Conservation (phyloP, 228 moss, liverwort and hornwort genomes). For the Sphagnum magellanicum region DNA sequence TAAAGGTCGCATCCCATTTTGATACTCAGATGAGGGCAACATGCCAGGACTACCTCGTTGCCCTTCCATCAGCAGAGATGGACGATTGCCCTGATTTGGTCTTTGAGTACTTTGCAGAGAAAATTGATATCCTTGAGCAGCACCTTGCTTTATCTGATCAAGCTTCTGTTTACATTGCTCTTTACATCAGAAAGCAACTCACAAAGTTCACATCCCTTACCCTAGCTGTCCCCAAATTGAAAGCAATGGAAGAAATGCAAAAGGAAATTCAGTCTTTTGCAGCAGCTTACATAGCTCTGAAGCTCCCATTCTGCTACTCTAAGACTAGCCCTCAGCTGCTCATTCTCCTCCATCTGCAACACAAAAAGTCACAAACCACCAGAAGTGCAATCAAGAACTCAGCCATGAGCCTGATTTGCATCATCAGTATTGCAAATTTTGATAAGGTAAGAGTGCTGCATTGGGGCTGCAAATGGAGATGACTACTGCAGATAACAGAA, state of each 20-base stretch:
- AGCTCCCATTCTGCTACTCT: slow-evolving; percentile 94
- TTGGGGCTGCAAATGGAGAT: neutral
- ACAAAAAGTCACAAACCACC: neutral
- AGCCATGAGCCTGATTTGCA: neutral
- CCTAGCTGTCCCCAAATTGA: neutral
- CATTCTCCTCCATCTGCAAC: slow-evolving; percentile 93
- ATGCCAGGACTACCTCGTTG: slow-evolving; percentile 10
- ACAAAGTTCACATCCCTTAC: neutral
- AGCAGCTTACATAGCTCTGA: slow-evolving; percentile 73
- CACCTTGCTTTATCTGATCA: slow-evolving; percentile 34
- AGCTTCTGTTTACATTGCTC: slow-evolving; percentile 10
- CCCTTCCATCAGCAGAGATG: slow-evolving; percentile 18
- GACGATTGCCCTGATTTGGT: slow-evolving; percentile 10
- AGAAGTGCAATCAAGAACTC: neutral
- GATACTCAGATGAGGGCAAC: slow-evolving; percentile 32
- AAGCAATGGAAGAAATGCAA: neutral
- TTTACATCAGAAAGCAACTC: neutral
- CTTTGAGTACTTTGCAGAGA: slow-evolving; percentile 20
- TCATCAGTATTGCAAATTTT: neutral
- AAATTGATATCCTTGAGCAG: slow-evolving; percentile 14
- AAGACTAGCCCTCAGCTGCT: slow-evolving; percentile 73
- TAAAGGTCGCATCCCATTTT: slow-evolving; percentile 30
- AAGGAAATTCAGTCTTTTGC: neutral
- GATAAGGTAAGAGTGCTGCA: neutral
- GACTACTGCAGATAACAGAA: neutral